Evolutionary conservation across 306 rosid genomes (phyloP), one percentile per base, ranked within the genome.

Genomic region (Cajanus cajan): DNA sequence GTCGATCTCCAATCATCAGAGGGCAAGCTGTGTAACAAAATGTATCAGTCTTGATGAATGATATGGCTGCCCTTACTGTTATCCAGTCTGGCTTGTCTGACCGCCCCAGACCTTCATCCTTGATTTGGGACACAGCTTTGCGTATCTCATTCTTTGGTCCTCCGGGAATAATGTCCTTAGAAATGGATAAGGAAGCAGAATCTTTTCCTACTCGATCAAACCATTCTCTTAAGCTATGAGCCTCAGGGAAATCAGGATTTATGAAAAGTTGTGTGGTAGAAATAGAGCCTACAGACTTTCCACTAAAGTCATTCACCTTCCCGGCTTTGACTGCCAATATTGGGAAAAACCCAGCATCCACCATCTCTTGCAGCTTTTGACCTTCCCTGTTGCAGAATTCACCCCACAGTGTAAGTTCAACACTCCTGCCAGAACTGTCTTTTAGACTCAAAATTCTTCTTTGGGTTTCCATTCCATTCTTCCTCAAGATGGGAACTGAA

Each of bases 21-120:
- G 98, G 97, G 85, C 99, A 95, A 43, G 98, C 99, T 22, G 93
- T 93, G 90, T 95, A 95, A 83, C 98, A 93, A 85, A 95, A 95
- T 36, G 86, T 51, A 82, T 93, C 97, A 0, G 98, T 87, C 91
- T 91, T 95, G 68, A 95, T 90, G 88, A 90, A 95, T 14, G 97
- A 86, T 83, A 95, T 83, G 75, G 93, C 75, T 43, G 94, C 98
- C 84, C 89, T 93, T 81, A 93, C 83, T 2, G 97, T 90, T 78
- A 93, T 74, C 98, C 98, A 95, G 83, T 95, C 99, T 58, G 99
- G 98, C 82, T 93, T 95, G 72, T 85, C 96, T 50, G 98, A 91
- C 75, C 97, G 86, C 68, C 99, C 99, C 16, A 95, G 84, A 79
- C 98, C 99, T 88, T 93, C 98, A 19, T 91, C 97, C 85, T 86